These are phyloP conservation scores for Roridomyces roridus DNA, from an alignment of 768 basidiomycete genomes.

Conservation along the genomic window DNA sequence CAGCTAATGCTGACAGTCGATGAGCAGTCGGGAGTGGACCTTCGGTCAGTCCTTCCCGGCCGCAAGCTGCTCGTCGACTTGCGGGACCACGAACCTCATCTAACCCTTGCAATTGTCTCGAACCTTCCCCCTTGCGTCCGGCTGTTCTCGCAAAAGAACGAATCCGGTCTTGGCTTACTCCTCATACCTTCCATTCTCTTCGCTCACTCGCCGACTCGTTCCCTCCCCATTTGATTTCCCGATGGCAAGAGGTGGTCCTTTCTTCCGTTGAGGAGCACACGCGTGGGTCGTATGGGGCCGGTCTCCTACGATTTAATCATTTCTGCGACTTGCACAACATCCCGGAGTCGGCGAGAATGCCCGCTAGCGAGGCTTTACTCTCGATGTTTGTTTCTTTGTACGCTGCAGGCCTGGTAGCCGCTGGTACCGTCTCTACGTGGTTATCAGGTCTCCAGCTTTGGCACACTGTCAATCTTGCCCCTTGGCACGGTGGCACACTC, in stretches of 20 bases:
- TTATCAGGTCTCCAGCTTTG: not conserved
- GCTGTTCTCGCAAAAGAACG: not conserved
- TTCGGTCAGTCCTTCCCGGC: not conserved
- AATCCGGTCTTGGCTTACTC: not conserved
- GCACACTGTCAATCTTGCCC: not conserved
- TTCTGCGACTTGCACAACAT: constrained; percentile 39
- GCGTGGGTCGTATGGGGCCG: constrained; percentile 34
- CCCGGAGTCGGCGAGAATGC: constrained; percentile 33
- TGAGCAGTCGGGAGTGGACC: not conserved
- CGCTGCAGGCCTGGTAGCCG: not conserved
- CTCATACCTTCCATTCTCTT: not conserved
- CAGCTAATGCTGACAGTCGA: not conserved
- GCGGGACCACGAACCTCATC: not conserved
- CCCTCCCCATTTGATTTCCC: constrained; percentile 3
- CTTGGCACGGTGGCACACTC: not conserved
- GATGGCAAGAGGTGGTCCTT: not conserved
- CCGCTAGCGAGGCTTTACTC: constrained; percentile 33
- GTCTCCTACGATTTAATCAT: constrained; percentile 37
- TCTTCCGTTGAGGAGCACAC: constrained; percentile 18
- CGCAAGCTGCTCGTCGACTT: not conserved
- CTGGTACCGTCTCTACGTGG: not conserved
- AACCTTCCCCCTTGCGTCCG: not conserved
- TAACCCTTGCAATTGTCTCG: not conserved
- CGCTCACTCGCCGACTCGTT: not conserved
- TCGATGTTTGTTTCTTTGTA: constrained; percentile 26